Evolutionary conservation across 2,329 filamentous ascomycete species (phyloP), one percentile per base, ranked within the genome.

Genomic region (Monilinia fructicola): DNA sequence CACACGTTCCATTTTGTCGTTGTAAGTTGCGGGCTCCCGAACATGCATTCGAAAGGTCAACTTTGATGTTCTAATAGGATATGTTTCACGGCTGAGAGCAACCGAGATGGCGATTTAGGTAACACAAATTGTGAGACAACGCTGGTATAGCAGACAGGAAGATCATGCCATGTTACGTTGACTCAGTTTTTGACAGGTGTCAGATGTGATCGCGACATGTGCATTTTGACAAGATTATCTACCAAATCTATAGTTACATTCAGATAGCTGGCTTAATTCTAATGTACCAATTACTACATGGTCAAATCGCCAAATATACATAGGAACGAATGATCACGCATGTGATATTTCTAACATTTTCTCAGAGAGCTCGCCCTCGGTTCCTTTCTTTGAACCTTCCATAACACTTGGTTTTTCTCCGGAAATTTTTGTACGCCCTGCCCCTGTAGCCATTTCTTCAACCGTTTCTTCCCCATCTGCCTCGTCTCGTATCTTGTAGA

Each of bases 401-500:
- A 12, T 16, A 35, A 31, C 10, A 21, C 35, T 44, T 46, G 52
- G 10, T 35, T 35, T 42, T n/a, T 61, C 46, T 46, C 28, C 46
- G 18, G 40, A 28, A 42, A 61, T 54, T 16, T 53, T 48, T 21
- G 9, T 26, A 3, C 4, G 46, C 9, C 55, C 48, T 7, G 12
- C n/a, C 40, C 61, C 64, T 21, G 40, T 54, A 31, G 26, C 35
- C 11, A 35, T 52, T 31, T 56, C 59, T 55, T 61, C 40, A n/a
- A 21, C 31, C 9, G 31, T 63, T 12, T 64, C 59, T 38, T 58
- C 23, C 7, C 58, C 54, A 9, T 53, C 54, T 11, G 35, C 46
- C 38, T 64, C 31, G 14, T 65, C 48, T 42, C 61, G 44, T 64
- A 96, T 89, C 79, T 89, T 90, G 74, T 86, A 80, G n/a, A 90